Evolutionary conservation across 2,329 filamentous ascomycete species (phyloP), one percentile per base, ranked within the genome.

Genomic region (Botrytis tulipae): DNA sequence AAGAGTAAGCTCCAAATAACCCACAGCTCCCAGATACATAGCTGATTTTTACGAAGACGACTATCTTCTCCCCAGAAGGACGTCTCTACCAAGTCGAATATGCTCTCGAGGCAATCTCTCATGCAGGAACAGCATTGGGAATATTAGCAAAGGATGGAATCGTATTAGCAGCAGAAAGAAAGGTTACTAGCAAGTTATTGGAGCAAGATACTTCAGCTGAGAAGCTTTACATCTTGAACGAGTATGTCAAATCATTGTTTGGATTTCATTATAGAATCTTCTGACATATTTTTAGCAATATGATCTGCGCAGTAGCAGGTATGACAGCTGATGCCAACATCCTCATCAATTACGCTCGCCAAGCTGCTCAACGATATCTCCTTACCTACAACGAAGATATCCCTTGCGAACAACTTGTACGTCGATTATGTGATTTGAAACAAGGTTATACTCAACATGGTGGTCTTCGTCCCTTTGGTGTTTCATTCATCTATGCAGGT

Each of bases 251-350:
- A 61, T 37, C 59, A 16, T 72, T 63, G 73, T 69, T 51, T 8
- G 14, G 5, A 18, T 44, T 16, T 44, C 25, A 12, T 18, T 46
- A 59, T 46, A 72, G 46, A 68, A 74, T 57, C 76, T 78, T 59
- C 14, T 32, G 70, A 18, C 67, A 12, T 59, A 20, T 54, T 51
- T 29, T 42, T 37, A 98, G 95, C 86, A 99, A 99, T 87, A 99
- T 99, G 97, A 98, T 99, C 85, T 98, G 95, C 84, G 96, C 96
- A 75, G 96, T 99, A 75, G 96, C 96, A 80, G 96, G 96, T 82
- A 98, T 99, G 95, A 99, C 95, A 63, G 96, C 96, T 81, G 96
- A 99, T 83, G 96, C 96, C 84, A 99, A 99, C 87, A 99, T 99
- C 84, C 94, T 99, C 83, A 99, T 99, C 90, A 99, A 99, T 88